A percentile compares a stretch with the other conserved stretches of the same genome.
phyloP scores from a whole-genome alignment of 768 basidiomycete species.

The Auricularia heimuer region DNA sequence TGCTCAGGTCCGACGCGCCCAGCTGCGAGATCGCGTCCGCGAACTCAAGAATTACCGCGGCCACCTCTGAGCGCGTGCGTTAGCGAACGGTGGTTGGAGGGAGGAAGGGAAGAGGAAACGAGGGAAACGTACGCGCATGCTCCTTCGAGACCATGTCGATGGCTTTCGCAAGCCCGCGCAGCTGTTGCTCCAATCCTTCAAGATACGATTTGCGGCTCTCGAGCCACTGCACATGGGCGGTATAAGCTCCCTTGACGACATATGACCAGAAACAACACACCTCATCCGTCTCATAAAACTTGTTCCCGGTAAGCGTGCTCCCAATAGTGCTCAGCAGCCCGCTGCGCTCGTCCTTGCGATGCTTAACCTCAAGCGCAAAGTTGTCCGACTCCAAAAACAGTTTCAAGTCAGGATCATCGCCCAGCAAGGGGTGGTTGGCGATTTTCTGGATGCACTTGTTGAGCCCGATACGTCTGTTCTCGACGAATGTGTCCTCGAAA shows the following conservation, averaged over 20 bases:
- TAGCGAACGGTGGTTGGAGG: not conserved
- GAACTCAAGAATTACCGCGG: constrained; percentile 68
- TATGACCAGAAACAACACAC: constrained; percentile 26
- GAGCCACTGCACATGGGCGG: constrained; percentile 63
- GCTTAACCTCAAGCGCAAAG: constrained; percentile 87
- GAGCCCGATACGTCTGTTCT: constrained; percentile 71
- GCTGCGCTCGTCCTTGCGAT: constrained; percentile 70
- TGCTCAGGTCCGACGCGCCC: constrained; percentile 60
- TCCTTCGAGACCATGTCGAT: constrained; percentile 81
- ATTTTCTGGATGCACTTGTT: constrained; percentile 91
- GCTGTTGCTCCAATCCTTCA: constrained; percentile 82
- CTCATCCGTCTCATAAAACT: constrained; percentile 85
- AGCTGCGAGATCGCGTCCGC: constrained; percentile 61
- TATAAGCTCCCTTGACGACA: not conserved
- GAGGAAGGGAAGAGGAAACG: constrained; percentile 10
- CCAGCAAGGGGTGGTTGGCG: constrained; percentile 82
- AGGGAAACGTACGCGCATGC: constrained; percentile 46
- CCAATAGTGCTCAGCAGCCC: constrained; percentile 81
- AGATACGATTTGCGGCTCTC: constrained; percentile 77
- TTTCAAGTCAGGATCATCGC: constrained; percentile 79
- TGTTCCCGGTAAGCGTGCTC: constrained; percentile 63
- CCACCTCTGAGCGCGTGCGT: constrained; percentile 41
- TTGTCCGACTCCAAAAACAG: constrained; percentile 90
- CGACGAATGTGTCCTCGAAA: constrained; percentile 87
- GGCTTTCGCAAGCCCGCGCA: constrained; percentile 77